Percentiles rank a stretch among this genome's conserved stretches.
Evolutionary conservation across 192 early-diverging fungal genomes (phyloP).

Genomic region (Mortierella hygrophila): DNA sequence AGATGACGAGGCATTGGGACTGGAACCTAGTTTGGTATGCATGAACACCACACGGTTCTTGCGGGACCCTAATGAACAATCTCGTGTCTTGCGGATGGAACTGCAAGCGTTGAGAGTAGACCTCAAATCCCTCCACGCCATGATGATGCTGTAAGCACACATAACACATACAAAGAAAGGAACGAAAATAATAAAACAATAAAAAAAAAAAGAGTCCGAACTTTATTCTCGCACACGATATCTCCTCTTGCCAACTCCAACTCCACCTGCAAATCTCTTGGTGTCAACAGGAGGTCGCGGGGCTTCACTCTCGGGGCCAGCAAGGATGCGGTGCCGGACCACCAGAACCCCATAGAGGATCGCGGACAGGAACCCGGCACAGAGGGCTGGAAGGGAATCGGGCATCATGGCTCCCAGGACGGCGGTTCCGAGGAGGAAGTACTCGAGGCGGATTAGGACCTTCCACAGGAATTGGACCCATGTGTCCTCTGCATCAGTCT

Average conservation of each 20-base stretch:
- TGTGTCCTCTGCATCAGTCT: not conserved
- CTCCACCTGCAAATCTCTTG: no score
- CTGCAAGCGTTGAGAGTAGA: slow-evolving; percentile 12
- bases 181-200: not conserved
- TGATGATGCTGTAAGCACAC: not conserved
- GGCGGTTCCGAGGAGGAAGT: slow-evolving; percentile 33
- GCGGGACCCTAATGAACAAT: not conserved
- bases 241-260: not conserved
- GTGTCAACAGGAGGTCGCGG: slow-evolving; percentile 24
- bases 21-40: not conserved
- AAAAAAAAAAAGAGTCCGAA: not conserved
- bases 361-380: slow-evolving; percentile 38
- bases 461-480: slow-evolving; percentile 42
- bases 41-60: slow-evolving; percentile 9
- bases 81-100: slow-evolving; percentile 8
- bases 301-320: slow-evolving; percentile 16
- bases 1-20: not conserved
- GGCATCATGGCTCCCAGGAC: slow-evolving; percentile 50
- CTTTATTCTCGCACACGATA: slow-evolving; percentile 11
- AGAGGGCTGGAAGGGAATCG: slow-evolving; percentile 29
- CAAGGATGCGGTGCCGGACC: slow-evolving; percentile 22
- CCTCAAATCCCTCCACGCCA: not conserved
- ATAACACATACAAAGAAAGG: not conserved
- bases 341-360: slow-evolving; percentile 30
- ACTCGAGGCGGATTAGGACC: slow-evolving; percentile 33